phyloP scores from a whole-genome alignment of 2,329 filamentous ascomycete genomes.

The Fusarium irregulare region DNA sequence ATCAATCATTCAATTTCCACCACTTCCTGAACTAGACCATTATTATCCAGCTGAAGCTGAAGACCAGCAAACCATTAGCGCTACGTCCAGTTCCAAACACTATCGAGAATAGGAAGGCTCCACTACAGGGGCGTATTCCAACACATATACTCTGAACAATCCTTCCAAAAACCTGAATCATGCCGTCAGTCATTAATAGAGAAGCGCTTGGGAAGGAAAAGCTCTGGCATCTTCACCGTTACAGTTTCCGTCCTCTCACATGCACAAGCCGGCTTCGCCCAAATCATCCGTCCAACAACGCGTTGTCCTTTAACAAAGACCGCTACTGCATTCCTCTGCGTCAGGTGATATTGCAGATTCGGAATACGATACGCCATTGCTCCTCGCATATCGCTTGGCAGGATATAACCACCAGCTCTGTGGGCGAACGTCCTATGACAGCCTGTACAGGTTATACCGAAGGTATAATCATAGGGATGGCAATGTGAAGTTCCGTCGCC shows the following conservation, averaged over 20 bases:
- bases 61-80: no score
- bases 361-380: background rate
- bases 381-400: background rate
- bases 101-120: no score
- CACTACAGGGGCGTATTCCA: no score
- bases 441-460: background rate
- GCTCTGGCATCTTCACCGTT: background rate
- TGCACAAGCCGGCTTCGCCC: background rate
- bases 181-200: rapidly evolving
- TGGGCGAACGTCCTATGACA: background rate
- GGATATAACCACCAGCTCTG: background rate
- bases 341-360: background rate
- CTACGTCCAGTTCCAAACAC: no score
- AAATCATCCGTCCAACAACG: background rate
- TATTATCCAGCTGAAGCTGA: no score
- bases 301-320: background rate
- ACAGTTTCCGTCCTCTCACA: background rate
- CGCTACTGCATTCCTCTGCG: background rate
- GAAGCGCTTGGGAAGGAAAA: background rate
- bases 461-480: background rate
- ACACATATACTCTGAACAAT: no score
- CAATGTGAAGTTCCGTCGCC: background rate
- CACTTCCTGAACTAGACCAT: no score
- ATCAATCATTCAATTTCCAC: no score
- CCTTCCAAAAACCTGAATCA: no score